phyloP scores from a whole-genome alignment of 2,329 filamentous ascomycete species.

The Clonostachys sp. region DNA sequence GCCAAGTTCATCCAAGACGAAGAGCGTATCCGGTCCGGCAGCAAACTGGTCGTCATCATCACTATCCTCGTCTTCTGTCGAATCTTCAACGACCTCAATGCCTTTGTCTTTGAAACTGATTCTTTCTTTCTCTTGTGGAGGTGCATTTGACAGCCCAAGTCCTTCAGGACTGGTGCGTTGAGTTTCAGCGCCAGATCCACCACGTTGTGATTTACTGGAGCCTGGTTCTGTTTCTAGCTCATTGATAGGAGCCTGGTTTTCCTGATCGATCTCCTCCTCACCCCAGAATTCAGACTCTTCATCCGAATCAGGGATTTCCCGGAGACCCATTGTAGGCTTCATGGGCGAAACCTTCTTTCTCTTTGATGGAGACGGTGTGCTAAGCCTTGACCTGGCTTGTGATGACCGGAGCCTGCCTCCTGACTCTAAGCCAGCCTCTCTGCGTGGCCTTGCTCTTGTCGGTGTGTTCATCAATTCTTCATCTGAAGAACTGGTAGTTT shows the following conservation, averaged over 20 bases:
- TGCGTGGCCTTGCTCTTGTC: background rate
- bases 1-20: slow-evolving; percentile 22
- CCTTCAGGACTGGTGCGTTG: no score
- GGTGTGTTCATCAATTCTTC: background rate
- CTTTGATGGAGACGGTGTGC: slow-evolving; percentile 6
- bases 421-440: no score
- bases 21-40: slow-evolving; percentile 25
- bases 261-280: background rate
- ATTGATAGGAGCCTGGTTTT: slow-evolving; percentile 1
- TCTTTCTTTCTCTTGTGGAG: background rate
- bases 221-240: no score
- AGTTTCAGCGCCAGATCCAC: background rate
- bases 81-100: background rate
- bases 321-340: background rate
- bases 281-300: slow-evolving; percentile 24
- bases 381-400: no score
- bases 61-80: background rate
- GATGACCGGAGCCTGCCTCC: no score
- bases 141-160: no score
- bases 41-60: slow-evolving; percentile 11
- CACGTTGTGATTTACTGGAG: background rate
- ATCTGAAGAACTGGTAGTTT: no score
- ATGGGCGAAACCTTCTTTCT: slow-evolving; percentile 5
- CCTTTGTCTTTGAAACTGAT: background rate
- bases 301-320: slow-evolving; percentile 47